These are phyloP conservation scores for Penicillium fuscoglaucum DNA, from an alignment of 2,329 filamentous ascomycete species.

Conservation along the genomic window DNA sequence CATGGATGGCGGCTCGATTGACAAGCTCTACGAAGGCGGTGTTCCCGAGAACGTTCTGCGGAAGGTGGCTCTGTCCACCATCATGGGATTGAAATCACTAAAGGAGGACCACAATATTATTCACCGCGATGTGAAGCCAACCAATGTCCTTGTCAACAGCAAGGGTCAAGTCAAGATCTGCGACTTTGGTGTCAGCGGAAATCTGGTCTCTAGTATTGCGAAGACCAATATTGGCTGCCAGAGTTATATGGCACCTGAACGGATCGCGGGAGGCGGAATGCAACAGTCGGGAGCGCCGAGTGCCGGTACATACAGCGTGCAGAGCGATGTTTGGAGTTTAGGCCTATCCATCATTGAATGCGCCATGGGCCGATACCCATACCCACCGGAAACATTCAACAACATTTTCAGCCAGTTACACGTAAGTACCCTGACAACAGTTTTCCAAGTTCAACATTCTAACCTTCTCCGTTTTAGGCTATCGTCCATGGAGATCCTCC, in stretches of 20 bases:
- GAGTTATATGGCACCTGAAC: conserved; percentile 97
- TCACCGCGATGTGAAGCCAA: conserved; percentile 96
- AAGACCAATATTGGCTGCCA: conserved; percentile 99
- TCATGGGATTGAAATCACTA: conserved; percentile 85
- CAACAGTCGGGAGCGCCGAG: conserved; percentile 67
- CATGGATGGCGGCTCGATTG: conserved; percentile 97
- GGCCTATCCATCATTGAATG: conserved; percentile 95
- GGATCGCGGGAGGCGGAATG: conserved; percentile 84
- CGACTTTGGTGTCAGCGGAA: conserved; percentile 96
- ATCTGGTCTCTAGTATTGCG: conserved; percentile 93
- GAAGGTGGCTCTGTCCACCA: conserved; percentile 87
- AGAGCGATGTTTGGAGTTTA: conserved; percentile 97
- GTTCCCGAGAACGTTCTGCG: conserved; percentile 84
- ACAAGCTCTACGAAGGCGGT: conserved; percentile 89
- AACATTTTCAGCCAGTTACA: conserved; percentile 98
- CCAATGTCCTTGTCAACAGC: conserved; percentile 93
- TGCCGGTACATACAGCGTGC: conserved; percentile 91
- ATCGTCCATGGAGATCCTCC: conserved; percentile 98
- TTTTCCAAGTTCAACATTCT: conserved; percentile 6
- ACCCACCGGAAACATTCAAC: conserved; percentile 94
- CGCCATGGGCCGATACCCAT: conserved; percentile 90
- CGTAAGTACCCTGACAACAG: conserved; percentile 59
- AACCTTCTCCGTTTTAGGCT: conserved; percentile 59
- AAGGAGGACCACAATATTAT: conserved; percentile 99
- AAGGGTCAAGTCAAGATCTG: conserved; percentile 95